A percentile compares a stretch with the other conserved stretches of the same genome.
Evolutionary conservation across 139 green algal genomes (phyloP).

Genomic region (Spirogloea muscicola): DNA sequence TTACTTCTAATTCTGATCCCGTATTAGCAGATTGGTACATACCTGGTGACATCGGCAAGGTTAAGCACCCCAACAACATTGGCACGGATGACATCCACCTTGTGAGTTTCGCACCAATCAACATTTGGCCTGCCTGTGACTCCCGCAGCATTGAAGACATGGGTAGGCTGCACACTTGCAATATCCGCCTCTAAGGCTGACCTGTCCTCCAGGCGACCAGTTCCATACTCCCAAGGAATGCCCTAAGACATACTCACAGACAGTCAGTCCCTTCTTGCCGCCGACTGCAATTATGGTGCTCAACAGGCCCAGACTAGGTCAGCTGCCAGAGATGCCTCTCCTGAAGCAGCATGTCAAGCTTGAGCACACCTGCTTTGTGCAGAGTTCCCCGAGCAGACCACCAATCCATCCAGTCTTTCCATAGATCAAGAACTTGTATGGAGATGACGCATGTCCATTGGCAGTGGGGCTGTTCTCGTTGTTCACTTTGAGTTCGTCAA

Average conservation of each 20-base stretch:
- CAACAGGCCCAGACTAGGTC: too few species aligned
- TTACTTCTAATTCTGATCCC: too few species aligned
- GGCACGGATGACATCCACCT: constrained; percentile 85
- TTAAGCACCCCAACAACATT: constrained; percentile 94
- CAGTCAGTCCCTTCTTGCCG: too few species aligned
- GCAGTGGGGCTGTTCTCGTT: too few species aligned
- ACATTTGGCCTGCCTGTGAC: constrained; percentile 95
- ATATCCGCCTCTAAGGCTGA: constrained; percentile 78
- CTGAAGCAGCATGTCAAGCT: too few species aligned
- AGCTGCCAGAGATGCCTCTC: too few species aligned
- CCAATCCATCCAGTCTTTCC: constrained; percentile 45
- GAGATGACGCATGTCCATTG: too few species aligned
- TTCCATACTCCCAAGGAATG: constrained; percentile 79
- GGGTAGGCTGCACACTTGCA: constrained; percentile 85
- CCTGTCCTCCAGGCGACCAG: constrained; percentile 79
- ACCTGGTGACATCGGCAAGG: constrained; percentile 64
- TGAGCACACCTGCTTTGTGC: too few species aligned
- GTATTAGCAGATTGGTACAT: too few species aligned
- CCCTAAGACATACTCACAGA: too few species aligned
- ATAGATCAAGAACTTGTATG: constrained; percentile 52
- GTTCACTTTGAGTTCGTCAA: too few species aligned
- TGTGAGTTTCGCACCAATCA: constrained; percentile 98
- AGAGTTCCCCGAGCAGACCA: constrained; percentile 47
- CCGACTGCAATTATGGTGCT: too few species aligned
- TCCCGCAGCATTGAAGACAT: constrained; percentile 91